Evolutionary conservation across 257 asterid genomes (phyloP).

Genomic region (Nicotiana otophora): DNA sequence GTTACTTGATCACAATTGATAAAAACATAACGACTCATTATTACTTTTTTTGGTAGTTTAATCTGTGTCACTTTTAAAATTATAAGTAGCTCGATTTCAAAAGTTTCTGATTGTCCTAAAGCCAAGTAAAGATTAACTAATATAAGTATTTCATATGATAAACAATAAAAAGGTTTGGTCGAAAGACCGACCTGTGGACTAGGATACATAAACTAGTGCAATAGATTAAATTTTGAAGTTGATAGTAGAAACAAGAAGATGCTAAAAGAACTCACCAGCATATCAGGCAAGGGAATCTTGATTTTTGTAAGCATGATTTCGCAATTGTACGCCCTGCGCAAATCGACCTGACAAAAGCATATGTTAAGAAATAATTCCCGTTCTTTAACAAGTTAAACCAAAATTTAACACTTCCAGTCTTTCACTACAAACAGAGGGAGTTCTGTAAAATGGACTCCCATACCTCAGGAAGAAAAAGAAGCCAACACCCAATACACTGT

Average conservation of each 20-base stretch:
- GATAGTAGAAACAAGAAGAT: conserved; percentile 4
- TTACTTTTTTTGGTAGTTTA: neutral
- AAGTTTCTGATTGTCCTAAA: neutral
- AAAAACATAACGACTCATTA: neutral
- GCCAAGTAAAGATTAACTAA: neutral
- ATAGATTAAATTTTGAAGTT: neutral
- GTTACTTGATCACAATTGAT: neutral
- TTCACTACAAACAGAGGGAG: neutral
- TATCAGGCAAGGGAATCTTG: conserved; percentile 86
- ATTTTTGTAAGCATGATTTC: conserved; percentile 97
- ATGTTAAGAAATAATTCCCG: neutral
- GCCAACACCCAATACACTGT: neutral
- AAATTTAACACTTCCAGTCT: neutral
- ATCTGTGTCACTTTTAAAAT: neutral
- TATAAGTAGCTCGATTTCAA: neutral
- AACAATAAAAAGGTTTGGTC: neutral
- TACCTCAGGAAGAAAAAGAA: neutral
- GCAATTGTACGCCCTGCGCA: conserved; percentile 95
- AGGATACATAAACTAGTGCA: neutral
- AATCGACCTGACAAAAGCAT: conserved; percentile 59
- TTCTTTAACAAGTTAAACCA: neutral
- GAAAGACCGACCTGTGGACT: neutral
- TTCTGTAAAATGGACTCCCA: neutral
- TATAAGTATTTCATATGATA: neutral
- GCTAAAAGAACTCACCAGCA: conserved; percentile 67